phyloP scores from a whole-genome alignment of 1,139 yeast genomes.

The Diutina mesorugosa region DNA sequence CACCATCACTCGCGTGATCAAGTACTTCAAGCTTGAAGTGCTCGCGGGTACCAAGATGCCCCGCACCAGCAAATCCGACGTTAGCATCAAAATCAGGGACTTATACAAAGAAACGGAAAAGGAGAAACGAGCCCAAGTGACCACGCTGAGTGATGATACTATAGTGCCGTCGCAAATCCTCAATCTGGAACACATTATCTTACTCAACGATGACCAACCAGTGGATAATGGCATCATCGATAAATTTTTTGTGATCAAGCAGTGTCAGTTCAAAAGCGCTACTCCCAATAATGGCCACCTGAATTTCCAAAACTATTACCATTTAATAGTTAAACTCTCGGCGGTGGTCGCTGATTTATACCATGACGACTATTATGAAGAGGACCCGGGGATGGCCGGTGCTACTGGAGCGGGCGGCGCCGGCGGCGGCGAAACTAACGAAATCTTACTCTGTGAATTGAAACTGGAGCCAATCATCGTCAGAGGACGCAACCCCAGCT shows the following conservation, averaged over 20 bases:
- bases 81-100: neutral
- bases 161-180: slow-evolving; percentile 12
- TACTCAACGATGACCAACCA: slow-evolving; percentile 15
- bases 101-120: neutral
- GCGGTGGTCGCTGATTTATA: slow-evolving; percentile 27
- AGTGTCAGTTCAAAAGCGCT: slow-evolving; percentile 46
- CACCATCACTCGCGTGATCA: neutral
- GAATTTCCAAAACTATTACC: slow-evolving; percentile 44
- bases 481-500: slow-evolving; percentile 54
- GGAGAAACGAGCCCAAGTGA: neutral
- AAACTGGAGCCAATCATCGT: slow-evolving; percentile 43
- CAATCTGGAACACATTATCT: slow-evolving; percentile 18
- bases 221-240: slow-evolving; percentile 15
- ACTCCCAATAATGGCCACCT: slow-evolving; percentile 54
- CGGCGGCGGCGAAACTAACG: slow-evolving; percentile 17
- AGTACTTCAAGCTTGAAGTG: neutral
- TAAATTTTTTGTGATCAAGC: slow-evolving; percentile 23
- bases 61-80: neutral
- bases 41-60: neutral
- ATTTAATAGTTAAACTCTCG: slow-evolving; percentile 30
- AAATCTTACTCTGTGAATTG: slow-evolving; percentile 18
- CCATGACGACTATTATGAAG: slow-evolving; percentile 28
- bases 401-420: slow-evolving; percentile 5
- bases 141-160: slow-evolving; percentile 7
- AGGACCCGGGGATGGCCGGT: slow-evolving; percentile 10